These are phyloP conservation scores for Hanseniaspora clermontiae DNA, from an alignment of 805 yeast species.

Conservation along the genomic window DNA sequence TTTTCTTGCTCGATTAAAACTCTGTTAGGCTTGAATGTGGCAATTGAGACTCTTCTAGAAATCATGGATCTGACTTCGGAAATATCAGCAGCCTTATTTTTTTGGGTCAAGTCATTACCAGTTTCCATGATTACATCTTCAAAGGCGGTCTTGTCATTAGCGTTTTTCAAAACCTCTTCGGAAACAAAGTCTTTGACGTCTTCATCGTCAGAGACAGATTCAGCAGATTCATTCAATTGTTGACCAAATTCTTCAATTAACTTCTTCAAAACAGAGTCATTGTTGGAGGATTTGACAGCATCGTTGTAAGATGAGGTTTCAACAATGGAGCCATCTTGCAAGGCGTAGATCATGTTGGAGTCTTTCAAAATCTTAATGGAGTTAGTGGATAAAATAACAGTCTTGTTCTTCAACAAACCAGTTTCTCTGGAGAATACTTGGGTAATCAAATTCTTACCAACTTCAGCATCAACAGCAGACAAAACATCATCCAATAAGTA, in stretches of 20 bases:
- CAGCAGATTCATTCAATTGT: slow-evolving; percentile 21
- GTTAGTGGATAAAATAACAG: slow-evolving; percentile 48
- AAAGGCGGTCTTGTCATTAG: background rate
- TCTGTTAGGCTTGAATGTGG: slow-evolving; percentile 39
- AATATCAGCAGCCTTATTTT: background rate
- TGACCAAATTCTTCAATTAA: slow-evolving; percentile 24
- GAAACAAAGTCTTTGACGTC: slow-evolving; percentile 14
- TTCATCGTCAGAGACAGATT: slow-evolving; percentile 2
- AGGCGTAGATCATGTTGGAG: slow-evolving; percentile 49
- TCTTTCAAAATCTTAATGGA: slow-evolving; percentile 41
- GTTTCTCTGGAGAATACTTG: slow-evolving; percentile 32
- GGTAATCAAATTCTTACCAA: slow-evolving; percentile 42
- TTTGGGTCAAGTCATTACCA: background rate
- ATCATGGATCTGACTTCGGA: slow-evolving; percentile 11
- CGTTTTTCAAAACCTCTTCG: slow-evolving; percentile 3
- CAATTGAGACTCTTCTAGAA: slow-evolving; percentile 49
- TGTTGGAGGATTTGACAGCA: slow-evolving; percentile 28
- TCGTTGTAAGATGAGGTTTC: slow-evolving; percentile 47
- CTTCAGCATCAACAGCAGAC: slow-evolving; percentile 65
- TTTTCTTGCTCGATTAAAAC: slow-evolving; percentile 23
- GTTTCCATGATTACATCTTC: slow-evolving; percentile 1
- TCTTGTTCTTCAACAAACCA: slow-evolving; percentile 41
- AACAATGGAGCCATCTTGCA: slow-evolving; percentile 40
- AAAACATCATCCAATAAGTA: slow-evolving; percentile 52
- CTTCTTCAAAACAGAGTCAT: slow-evolving; percentile 26